phyloP scores from a whole-genome alignment of 441 rosid species.

The Erodium chrysanthum region DNA sequence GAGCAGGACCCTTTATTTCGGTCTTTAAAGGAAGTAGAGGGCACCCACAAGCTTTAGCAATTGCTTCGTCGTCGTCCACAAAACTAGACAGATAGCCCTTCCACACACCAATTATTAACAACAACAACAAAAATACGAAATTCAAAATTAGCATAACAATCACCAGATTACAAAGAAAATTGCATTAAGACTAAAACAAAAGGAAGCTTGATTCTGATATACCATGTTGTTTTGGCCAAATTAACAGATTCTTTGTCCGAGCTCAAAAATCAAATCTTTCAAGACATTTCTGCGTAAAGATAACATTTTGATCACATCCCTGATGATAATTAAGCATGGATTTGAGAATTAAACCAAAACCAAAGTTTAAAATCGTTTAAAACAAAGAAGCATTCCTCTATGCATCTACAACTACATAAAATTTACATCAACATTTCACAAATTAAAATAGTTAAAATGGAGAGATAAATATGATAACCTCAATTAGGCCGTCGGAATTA shows the following conservation, averaged over 20 bases:
- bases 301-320: background rate
- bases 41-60: conserved; percentile 73
- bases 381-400: too few relatives aligned
- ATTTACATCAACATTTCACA: too few relatives aligned
- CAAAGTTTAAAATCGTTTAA: too few relatives aligned
- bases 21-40: conserved; percentile 88
- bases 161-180: background rate
- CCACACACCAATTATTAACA: too few relatives aligned
- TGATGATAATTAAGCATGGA: too few relatives aligned
- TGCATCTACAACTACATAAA: too few relatives aligned
- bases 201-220: background rate
- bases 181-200: background rate
- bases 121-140: too few relatives aligned
- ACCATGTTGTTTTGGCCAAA: background rate
- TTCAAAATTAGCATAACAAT: background rate
- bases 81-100: conserved; percentile 97
- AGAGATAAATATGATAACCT: too few relatives aligned
- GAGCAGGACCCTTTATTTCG: conserved; percentile 95
- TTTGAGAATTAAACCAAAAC: too few relatives aligned
- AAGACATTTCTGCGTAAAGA: background rate
- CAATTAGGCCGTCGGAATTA: too few relatives aligned
- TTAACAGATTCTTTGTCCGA: background rate
- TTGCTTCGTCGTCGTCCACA: conserved; percentile 70
- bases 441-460: too few relatives aligned
- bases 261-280: background rate